Base-by-base conservation (phyloP, 1,284 basidiomycete species). In the Puccinia polysora region DNA sequence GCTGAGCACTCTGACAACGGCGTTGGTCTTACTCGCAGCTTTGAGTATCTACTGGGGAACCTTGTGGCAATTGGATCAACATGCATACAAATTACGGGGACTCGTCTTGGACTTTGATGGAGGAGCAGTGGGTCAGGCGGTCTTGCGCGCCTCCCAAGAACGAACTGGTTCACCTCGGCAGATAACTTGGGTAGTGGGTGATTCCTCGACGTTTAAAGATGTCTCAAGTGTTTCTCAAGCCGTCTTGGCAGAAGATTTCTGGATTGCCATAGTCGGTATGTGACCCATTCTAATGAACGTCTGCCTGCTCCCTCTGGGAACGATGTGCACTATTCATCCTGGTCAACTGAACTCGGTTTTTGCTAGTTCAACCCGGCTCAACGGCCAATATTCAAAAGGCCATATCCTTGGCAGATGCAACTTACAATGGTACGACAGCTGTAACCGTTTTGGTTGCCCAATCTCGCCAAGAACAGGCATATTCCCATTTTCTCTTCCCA, bases 11-110 rank as follows among this genome's bases (percentile, higher is more conserved):
- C n/a, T 59, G 28, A 18, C 36, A 23, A 59, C 56, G 56, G 56
- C 56, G 6, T 36, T 59, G 18, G 56, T 69, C 10, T 32, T 58
- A 34, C 47, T 69, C 30, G 25, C 45, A 12, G 55, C 43, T 15
- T 43, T 69, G 2, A 69, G 65, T 47, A 69, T 69, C 30, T 69
- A 59, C 34, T 69, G 65, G 65, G 65, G 65, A 23, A 47, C 65
- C 18, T 28, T 69, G 8, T 69, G 53, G 53, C 45, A 59, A 28
- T 18, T 69, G 45, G 52, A 45, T 45, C 25, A 69, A 32, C 45
- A 59, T 59, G 43, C 43, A 20, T 32, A 58, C n/a, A 69, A 32
- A 10, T 45, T 69, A 43, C 25, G 28, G 49, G 65, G 65, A 7
- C 20, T 69, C 14, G 65, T 69, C 14, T 25, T 69, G 3, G 65